These are phyloP conservation scores for Metschnikowia cubensis DNA, from an alignment of 805 yeast genomes.

Conservation along the genomic window DNA sequence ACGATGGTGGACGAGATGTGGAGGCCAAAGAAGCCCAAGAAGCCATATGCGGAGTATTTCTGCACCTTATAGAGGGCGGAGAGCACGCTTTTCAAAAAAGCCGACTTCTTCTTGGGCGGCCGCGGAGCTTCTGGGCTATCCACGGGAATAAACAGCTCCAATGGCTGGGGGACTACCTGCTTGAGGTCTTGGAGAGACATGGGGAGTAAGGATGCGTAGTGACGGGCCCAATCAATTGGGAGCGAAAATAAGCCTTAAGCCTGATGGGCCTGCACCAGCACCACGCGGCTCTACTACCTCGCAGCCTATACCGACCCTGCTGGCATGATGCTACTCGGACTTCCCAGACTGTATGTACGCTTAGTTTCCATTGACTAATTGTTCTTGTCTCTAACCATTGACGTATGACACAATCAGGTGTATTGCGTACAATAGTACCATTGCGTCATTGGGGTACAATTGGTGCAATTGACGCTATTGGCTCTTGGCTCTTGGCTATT, in stretches of 20 bases:
- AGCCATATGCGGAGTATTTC: constrained; percentile 57
- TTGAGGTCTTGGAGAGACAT: constrained; percentile 12
- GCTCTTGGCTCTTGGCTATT: too few relatives aligned
- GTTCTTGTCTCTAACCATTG: too few relatives aligned
- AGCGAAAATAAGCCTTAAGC: constrained; percentile 5
- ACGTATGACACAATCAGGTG: too few relatives aligned
- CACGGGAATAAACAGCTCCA: constrained; percentile 8
- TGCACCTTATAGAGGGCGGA: constrained; percentile 34
- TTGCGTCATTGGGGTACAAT: too few relatives aligned
- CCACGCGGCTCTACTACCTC: neutral
- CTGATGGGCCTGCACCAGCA: neutral
- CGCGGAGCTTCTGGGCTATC: neutral
- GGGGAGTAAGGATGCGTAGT: neutral
- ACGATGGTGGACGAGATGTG: constrained; percentile 54
- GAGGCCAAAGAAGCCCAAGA: constrained; percentile 52
- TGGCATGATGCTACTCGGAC: too few relatives aligned
- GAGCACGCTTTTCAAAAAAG: constrained; percentile 7
- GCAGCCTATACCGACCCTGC: too few relatives aligned
- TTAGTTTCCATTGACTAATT: too few relatives aligned
- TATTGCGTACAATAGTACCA: too few relatives aligned
- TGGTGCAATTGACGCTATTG: too few relatives aligned
- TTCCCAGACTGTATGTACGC: too few relatives aligned
- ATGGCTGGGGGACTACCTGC: constrained; percentile 14
- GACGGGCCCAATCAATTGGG: neutral
- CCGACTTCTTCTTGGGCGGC: constrained; percentile 5